Conservation (phyloP, 2,329 filamentous ascomycete genomes). For the Monosporascus sp. region DNA sequence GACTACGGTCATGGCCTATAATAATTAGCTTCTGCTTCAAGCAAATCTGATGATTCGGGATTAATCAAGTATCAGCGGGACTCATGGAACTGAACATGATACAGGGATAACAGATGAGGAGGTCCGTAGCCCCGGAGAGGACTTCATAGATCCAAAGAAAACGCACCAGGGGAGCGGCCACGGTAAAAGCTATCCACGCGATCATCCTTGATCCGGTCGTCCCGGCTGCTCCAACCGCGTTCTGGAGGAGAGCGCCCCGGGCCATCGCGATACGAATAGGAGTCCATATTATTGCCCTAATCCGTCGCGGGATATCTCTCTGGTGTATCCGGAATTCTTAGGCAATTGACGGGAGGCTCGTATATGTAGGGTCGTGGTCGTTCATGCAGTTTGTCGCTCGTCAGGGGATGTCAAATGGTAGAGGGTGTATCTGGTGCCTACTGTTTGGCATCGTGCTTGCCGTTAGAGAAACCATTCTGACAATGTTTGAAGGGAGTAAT, state of each 20-base stretch:
- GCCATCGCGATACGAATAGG: slow-evolving; percentile 50
- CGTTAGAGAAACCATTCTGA: slow-evolving; percentile 52
- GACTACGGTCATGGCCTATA: slow-evolving; percentile 50
- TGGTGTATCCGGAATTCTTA: not conserved
- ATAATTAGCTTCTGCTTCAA: slow-evolving; percentile 16
- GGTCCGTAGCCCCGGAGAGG: not conserved
- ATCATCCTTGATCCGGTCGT: slow-evolving; percentile 50
- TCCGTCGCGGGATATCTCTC: slow-evolving; percentile 3
- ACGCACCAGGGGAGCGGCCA: slow-evolving; percentile 67
- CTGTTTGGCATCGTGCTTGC: slow-evolving; percentile 47
- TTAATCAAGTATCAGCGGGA: not conserved
- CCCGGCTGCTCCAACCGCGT: slow-evolving; percentile 46
- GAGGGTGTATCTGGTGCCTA: slow-evolving; percentile 31
- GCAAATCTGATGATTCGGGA: not conserved
- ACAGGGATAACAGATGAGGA: not conserved
- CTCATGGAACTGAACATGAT: not conserved
- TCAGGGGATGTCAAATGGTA: slow-evolving; percentile 21
- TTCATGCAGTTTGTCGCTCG: slow-evolving; percentile 17
- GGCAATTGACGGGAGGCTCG: slow-evolving; percentile 3
- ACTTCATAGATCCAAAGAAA: not conserved
- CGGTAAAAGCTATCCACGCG: slow-evolving; percentile 59
- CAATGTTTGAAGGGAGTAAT: slow-evolving; percentile 20
- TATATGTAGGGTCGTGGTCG: slow-evolving; percentile 18
- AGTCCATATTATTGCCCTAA: slow-evolving; percentile 42
- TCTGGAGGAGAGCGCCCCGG: slow-evolving; percentile 49